Evolutionary conservation across 805 yeast species (phyloP).

Genomic region (Scheffersomyces coipomensis): DNA sequence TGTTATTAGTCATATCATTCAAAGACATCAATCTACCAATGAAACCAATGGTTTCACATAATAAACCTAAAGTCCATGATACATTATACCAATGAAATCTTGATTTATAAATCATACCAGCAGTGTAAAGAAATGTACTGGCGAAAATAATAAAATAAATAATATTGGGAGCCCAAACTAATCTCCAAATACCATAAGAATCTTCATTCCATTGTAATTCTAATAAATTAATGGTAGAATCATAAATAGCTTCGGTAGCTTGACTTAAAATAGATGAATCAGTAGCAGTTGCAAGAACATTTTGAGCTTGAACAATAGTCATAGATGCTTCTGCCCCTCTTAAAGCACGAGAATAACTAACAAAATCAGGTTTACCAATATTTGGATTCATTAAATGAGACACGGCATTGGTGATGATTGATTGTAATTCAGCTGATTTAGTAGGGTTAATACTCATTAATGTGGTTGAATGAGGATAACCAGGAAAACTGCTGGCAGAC

Average conservation of each 20-base stretch:
- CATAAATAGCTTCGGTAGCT: conserved; percentile 30
- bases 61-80: conserved; percentile 30
- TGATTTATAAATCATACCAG: conserved; percentile 23
- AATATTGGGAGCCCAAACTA: conserved; percentile 28
- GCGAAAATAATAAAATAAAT: conserved; percentile 25
- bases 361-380: conserved; percentile 9
- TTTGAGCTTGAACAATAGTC: conserved; percentile 26
- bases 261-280: conserved; percentile 16
- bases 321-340: conserved; percentile 36
- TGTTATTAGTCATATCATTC: conserved; percentile 16
- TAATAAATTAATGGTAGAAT: conserved; percentile 26
- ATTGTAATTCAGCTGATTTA: conserved; percentile 18
- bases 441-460: conserved; percentile 22
- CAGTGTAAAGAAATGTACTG: conserved; percentile 16
- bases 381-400: conserved; percentile 8
- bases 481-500: conserved; percentile 25
- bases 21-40: conserved; percentile 33
- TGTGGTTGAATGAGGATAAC: conserved; percentile 28
- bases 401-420: conserved; percentile 15
- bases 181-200: conserved; percentile 27
- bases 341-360: conserved; percentile 16
- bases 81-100: conserved; percentile 36
- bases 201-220: conserved; percentile 22
- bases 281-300: conserved; percentile 37
- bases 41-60: conserved; percentile 32